These are phyloP conservation scores for Pseudopyricularia cyperi DNA, from an alignment of 2,329 filamentous ascomycete species.

Conservation along the genomic window DNA sequence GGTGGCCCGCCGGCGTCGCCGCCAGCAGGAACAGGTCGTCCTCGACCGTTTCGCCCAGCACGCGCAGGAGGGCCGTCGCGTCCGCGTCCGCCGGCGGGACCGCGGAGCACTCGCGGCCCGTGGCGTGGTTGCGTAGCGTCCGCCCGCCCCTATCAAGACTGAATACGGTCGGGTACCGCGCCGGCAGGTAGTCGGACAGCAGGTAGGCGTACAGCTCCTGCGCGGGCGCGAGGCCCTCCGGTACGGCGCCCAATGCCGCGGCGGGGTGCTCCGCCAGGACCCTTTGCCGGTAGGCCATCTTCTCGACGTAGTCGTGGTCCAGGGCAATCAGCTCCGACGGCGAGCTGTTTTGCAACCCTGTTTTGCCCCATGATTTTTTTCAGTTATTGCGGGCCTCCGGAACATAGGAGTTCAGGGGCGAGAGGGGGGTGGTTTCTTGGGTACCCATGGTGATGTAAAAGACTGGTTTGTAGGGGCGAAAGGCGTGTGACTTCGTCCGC, in stretches of 20 bases:
- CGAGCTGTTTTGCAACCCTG: conserved; percentile 27
- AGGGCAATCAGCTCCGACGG: conserved; percentile 39
- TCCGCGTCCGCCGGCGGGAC: conserved; percentile 17
- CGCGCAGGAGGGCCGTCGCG: conserved; percentile 10
- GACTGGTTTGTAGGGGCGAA: conserved; percentile 35
- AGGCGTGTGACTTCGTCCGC: conserved; percentile 20
- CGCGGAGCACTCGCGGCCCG: conserved; percentile 16
- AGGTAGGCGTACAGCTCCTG: conserved; percentile 35
- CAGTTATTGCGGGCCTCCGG: background rate
- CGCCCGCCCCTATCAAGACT: conserved; percentile 15
- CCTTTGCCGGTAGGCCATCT: conserved; percentile 24
- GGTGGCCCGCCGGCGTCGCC: conserved; percentile 26
- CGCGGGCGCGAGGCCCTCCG: conserved; percentile 26
- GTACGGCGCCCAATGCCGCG: conserved; percentile 28
- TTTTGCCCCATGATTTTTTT: background rate
- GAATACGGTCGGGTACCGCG: conserved; percentile 35
- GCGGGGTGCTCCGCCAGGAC: conserved; percentile 24
- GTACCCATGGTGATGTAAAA: conserved; percentile 43
- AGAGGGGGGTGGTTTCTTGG: conserved; percentile 4
- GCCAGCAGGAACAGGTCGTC: conserved; percentile 40
- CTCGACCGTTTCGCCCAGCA: conserved; percentile 31
- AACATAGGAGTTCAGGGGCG: background rate
- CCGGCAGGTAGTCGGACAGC: conserved; percentile 30
- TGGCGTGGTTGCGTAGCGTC: conserved; percentile 27
- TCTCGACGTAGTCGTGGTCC: conserved; percentile 33